phyloP scores from a whole-genome alignment of 805 yeast species.

The Pichia eremophila region DNA sequence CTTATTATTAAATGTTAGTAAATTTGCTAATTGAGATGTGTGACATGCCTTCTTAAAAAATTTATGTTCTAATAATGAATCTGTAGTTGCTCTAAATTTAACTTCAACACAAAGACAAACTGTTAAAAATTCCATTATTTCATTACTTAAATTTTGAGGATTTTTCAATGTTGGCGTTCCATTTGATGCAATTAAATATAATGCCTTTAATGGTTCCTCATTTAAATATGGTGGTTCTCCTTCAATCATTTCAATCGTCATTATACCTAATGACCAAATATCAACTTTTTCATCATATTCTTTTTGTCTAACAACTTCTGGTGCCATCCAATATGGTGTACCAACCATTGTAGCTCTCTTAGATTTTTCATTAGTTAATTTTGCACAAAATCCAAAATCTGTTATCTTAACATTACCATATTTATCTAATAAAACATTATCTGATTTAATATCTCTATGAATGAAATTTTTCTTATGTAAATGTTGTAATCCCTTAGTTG shows the following conservation, averaged over 20 bases:
- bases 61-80: constrained; percentile 71
- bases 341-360: constrained; percentile 98
- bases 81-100: constrained; percentile 81
- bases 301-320: constrained; percentile 90
- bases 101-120: constrained; percentile 94
- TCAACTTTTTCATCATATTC: constrained; percentile 97
- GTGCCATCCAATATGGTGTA: constrained; percentile 99
- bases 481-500: constrained; percentile 84
- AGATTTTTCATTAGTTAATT: constrained; percentile 66
- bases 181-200: constrained; percentile 89
- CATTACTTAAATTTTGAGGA: constrained; percentile 61
- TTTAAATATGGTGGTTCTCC: constrained; percentile 98
- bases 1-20: constrained; percentile 31
- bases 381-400: constrained; percentile 95
- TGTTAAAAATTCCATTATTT: constrained; percentile 77
- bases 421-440: constrained; percentile 78
- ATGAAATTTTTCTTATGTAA: constrained; percentile 87
- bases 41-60: constrained; percentile 58
- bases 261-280: constrained; percentile 95
- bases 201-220: constrained; percentile 90
- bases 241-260: constrained; percentile 98
- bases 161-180: constrained; percentile 93
- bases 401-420: constrained; percentile 86
- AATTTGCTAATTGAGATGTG: constrained; percentile 46
- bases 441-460: constrained; percentile 95